Conservation (phyloP, 441 rosid genomes). For the Corymbia calophylla region DNA sequence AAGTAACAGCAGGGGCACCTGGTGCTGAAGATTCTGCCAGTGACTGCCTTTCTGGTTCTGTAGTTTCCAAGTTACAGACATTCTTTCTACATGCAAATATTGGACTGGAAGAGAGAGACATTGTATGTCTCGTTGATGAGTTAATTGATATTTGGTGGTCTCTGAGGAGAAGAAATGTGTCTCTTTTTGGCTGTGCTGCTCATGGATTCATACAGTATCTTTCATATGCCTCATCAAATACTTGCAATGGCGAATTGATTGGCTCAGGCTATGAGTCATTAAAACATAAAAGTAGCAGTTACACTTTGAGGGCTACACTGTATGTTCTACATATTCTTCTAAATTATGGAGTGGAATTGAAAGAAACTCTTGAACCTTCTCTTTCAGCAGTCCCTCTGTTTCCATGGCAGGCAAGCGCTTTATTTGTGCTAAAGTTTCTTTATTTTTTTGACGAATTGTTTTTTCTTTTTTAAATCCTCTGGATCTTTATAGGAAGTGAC, state of each 20-base stretch:
- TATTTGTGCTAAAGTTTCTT: slow-evolving; percentile 1
- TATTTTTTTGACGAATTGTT: not conserved
- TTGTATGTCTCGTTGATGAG: slow-evolving; percentile 42
- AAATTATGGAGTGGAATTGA: slow-evolving; percentile 85
- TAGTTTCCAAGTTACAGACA: slow-evolving; percentile 60
- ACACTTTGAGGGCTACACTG: slow-evolving; percentile 77
- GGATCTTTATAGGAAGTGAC: slow-evolving; percentile 60
- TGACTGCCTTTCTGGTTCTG: slow-evolving; percentile 53
- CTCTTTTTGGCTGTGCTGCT: slow-evolving; percentile 89
- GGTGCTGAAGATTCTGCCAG: slow-evolving; percentile 58
- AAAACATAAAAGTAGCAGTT: slow-evolving; percentile 56
- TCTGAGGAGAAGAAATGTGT: slow-evolving; percentile 81
- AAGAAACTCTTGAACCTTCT: slow-evolving; percentile 71
- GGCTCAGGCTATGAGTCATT: slow-evolving; percentile 50
- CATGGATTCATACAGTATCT: slow-evolving; percentile 79
- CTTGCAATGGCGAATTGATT: slow-evolving; percentile 37
- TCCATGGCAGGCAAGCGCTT: slow-evolving; percentile 86
- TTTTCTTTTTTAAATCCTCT: slow-evolving; percentile 3
- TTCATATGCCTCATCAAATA: slow-evolving; percentile 54
- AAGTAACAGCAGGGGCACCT: slow-evolving; percentile 71
- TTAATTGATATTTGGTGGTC: slow-evolving; percentile 85
- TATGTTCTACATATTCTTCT: slow-evolving; percentile 81
- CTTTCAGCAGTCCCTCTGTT: slow-evolving; percentile 81
- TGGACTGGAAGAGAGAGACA: slow-evolving; percentile 36
- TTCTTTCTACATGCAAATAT: slow-evolving; percentile 32